A percentile compares a stretch with the other conserved stretches of the same genome.
Evolutionary conservation across 306 rosid species (phyloP).

Genomic region (Comarum palustre): DNA sequence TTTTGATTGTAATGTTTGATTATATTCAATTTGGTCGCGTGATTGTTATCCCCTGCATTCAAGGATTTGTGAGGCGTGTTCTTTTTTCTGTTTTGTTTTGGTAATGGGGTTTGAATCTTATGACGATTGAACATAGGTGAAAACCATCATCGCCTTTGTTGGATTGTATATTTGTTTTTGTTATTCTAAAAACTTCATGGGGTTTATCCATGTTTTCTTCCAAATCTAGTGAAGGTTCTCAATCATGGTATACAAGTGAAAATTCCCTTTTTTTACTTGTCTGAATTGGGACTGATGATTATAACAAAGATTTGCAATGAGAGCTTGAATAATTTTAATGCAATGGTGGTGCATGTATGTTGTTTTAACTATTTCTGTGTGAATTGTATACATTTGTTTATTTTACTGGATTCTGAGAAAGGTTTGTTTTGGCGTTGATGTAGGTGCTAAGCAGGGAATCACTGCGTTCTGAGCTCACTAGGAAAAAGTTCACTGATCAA

Average conservation of each 20-base stretch:
- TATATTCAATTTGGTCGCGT: constrained; percentile 15
- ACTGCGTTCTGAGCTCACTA: constrained; percentile 41
- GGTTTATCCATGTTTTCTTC: not conserved
- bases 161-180: not conserved
- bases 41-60: not conserved
- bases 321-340: not conserved
- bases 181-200: not conserved
- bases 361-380: not conserved
- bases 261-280: not conserved
- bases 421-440: constrained; percentile 19
- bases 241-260: not conserved
- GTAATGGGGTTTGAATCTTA: not conserved
- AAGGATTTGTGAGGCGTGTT: not conserved
- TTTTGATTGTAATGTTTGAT: not conserved
- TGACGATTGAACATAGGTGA: not conserved
- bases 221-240: not conserved
- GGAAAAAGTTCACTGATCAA: constrained; percentile 36
- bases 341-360: not conserved
- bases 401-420: constrained; percentile 16
- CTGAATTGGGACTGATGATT: not conserved
- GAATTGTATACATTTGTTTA: not conserved
- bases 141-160: not conserved
- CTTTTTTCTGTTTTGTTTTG: not conserved
- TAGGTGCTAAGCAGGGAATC: constrained; percentile 69
- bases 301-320: not conserved